phyloP scores from a whole-genome alignment of 2,329 filamentous ascomycete genomes.

The Lasiodiplodia gonubiensis region DNA sequence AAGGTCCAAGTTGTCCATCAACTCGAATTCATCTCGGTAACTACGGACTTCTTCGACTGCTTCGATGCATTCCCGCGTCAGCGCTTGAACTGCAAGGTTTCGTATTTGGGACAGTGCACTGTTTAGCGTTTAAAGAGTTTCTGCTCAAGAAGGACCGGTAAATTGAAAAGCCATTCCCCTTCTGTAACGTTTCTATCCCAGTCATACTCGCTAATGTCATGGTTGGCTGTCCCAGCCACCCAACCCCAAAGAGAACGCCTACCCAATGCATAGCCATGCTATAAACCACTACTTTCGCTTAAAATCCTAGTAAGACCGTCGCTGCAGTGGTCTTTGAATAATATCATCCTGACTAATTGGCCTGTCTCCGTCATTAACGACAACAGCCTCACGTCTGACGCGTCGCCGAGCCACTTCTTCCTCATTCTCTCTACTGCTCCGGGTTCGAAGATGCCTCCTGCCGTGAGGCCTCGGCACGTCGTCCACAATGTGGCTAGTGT shows the following conservation, averaged over 20 bases:
- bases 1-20: too few species aligned
- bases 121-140: too few species aligned
- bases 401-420: conserved; percentile 76
- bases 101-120: too few species aligned
- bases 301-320: conserved; percentile 10
- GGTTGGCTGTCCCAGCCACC: not conserved
- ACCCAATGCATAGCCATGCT: not conserved
- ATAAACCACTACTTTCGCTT: not conserved
- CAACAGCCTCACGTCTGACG: conserved; percentile 84
- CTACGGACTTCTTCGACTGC: too few species aligned
- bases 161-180: not conserved
- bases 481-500: not conserved
- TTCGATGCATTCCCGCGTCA: too few species aligned
- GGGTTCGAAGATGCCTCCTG: conserved; percentile 46
- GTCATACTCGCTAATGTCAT: not conserved
- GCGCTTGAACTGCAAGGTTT: too few species aligned
- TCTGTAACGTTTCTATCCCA: not conserved
- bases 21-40: too few species aligned
- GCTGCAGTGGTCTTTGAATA: conserved; percentile 59
- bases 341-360: conserved; percentile 78
- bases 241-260: not conserved
- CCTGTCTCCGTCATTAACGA: conserved; percentile 82
- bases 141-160: too few species aligned
- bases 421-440: conserved; percentile 54
- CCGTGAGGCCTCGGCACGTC: conserved; percentile 24